phyloP scores from a whole-genome alignment of 2,329 filamentous ascomycete genomes.

The Didymella lethalis region DNA sequence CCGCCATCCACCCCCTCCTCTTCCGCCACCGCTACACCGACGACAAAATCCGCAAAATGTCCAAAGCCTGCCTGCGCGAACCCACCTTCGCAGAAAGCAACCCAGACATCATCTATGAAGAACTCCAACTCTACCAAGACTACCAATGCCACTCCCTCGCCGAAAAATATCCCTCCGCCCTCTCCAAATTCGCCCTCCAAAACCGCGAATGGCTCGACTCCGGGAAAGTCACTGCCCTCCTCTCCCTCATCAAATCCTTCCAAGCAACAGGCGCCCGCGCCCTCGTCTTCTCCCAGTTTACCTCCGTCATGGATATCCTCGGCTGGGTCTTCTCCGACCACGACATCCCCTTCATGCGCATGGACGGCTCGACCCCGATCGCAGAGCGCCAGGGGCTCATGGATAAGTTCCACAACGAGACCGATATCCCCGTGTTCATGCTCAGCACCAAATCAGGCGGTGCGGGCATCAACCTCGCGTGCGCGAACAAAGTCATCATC shows the following conservation, averaged over 20 bases:
- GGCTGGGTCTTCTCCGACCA: conserved; percentile 79
- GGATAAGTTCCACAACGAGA: conserved; percentile 81
- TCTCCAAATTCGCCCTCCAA: conserved; percentile 65
- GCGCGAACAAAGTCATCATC: conserved; percentile 96
- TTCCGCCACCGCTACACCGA: conserved; percentile 84
- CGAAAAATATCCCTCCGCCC: conserved; percentile 57
- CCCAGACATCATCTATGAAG: conserved; percentile 61
- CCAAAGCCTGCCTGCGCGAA: conserved; percentile 75
- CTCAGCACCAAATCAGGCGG: conserved; percentile 93
- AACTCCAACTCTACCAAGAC: conserved; percentile 65
- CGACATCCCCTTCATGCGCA: conserved; percentile 78
- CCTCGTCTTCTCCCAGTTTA: conserved; percentile 93
- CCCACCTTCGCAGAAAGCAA: conserved; percentile 62
- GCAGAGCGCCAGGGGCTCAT: conserved; percentile 85
- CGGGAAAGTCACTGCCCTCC: conserved; percentile 85
- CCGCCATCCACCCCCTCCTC: conserved; percentile 88
- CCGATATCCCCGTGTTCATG: conserved; percentile 85
- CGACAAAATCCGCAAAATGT: conserved; percentile 77
- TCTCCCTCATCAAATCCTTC: conserved; percentile 76
- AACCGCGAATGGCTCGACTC: conserved; percentile 73
- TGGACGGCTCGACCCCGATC: conserved; percentile 86
- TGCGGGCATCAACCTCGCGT: conserved; percentile 95
- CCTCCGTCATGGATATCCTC: conserved; percentile 88
- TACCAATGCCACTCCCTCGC: conserved; percentile 69
- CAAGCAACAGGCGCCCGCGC: conserved; percentile 83